Evolutionary conservation across 2,329 filamentous ascomycete genomes (phyloP), one percentile per base, ranked within the genome.

Genomic region (Aureobasidium vineae): DNA sequence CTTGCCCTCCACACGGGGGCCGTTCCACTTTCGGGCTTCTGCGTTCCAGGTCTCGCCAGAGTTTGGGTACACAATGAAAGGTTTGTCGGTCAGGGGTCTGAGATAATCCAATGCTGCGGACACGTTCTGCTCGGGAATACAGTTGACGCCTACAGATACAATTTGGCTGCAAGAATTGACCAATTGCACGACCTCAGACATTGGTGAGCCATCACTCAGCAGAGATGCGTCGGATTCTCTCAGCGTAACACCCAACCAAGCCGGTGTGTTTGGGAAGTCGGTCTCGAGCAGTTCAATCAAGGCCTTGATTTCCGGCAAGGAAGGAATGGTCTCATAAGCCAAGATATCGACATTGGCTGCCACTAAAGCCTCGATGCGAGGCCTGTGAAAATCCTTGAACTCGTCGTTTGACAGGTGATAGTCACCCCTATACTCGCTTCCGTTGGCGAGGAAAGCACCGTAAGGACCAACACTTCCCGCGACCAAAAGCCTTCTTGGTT

Each of bases 401-500:
- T 75, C 74, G 10, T 61, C 54, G 11, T 68, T 67, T 1, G 71
- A 49, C 1, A 77, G 45, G 1, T 54, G 43, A 68, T 83, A 82
- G 64, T 77, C 76, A 26, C 81, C 81, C 1, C 74, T 72, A 66
- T 83, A 82, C 69, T 83, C 81, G 15, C 75, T 76, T 5, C 81
- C 81, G 66, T 83, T 74, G 1, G 80, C 75, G 2, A 83, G 73
- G 65, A 76, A 82, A 7, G 81, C 80, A 15, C 80, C 81, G 65
- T 82, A 82, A 1, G 81, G 81, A 0, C 81, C 81, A 6, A 82
- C 78, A 63, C 76, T 79, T 5, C 80, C 81, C 5, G 80, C 81
- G 10, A 82, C 71, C 6, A 80, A 73, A 21, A 77, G 69, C 36
- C 66, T 69, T 13, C 70, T 66, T 23, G 60, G 26, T 28, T 56